Conservation (phyloP, 371 early-diverging fungal genomes). For the Mucor velutinosus region DNA sequence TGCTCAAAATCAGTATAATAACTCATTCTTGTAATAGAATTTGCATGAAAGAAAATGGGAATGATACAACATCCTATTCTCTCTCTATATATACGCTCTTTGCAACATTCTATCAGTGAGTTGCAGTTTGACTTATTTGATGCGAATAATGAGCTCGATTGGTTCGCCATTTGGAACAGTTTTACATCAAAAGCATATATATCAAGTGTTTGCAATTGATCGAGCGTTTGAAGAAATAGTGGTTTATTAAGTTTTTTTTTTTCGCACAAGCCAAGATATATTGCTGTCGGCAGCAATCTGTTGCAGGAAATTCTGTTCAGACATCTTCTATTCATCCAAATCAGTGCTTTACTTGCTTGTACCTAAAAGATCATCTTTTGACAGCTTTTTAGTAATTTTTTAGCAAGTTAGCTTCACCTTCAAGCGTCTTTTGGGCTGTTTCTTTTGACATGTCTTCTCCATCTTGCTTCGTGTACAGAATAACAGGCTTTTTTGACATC, state of each 20-base stretch:
- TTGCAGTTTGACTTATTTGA: too few relatives aligned
- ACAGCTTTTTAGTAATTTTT: background rate
- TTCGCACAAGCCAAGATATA: too few relatives aligned
- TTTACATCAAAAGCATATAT: too few relatives aligned
- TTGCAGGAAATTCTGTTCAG: background rate
- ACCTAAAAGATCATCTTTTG: background rate
- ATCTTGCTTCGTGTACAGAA: background rate
- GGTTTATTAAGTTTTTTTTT: too few relatives aligned
- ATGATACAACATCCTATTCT: background rate
- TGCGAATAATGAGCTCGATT: too few relatives aligned
- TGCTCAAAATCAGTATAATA: background rate
- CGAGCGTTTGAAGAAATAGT: too few relatives aligned
- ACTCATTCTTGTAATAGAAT: background rate
- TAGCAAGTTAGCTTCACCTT: background rate
- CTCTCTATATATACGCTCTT: background rate
- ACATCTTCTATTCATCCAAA: background rate
- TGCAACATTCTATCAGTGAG: background rate
- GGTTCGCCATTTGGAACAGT: too few relatives aligned
- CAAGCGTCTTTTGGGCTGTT: background rate
- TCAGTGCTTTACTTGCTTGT: background rate
- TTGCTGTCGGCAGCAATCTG: background rate
- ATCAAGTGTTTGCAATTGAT: too few relatives aligned
- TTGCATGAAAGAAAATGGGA: background rate
- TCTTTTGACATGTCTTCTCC: background rate
- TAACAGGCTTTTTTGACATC: background rate